A percentile compares a stretch with the other conserved stretches of the same genome.
phyloP scores from a whole-genome alignment of 495 filamentous ascomycete species.

The Penicillium roqueforti region DNA sequence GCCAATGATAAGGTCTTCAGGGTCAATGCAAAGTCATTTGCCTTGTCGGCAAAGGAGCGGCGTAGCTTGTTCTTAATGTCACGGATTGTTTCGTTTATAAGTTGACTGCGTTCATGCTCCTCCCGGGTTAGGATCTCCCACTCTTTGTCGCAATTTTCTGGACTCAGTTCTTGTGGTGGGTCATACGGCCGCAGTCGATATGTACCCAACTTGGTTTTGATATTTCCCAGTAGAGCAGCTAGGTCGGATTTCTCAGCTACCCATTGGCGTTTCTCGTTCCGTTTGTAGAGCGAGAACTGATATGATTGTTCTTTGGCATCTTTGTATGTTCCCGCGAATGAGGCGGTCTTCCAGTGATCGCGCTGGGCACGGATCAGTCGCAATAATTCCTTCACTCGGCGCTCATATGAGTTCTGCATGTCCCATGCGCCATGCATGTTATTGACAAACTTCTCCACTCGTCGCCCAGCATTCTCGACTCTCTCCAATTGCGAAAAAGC shows the following conservation, averaged over 20 bases:
- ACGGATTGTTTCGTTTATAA: constrained; percentile 96
- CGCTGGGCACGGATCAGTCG: constrained; percentile 68
- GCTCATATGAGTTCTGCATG: constrained; percentile 95
- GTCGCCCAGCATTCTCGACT: constrained; percentile 92
- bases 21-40: constrained; percentile 93
- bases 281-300: constrained; percentile 83
- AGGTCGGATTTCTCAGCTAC: constrained; percentile 96
- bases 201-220: constrained; percentile 95
- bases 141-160: constrained; percentile 75
- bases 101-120: constrained; percentile 80
- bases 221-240: constrained; percentile 90
- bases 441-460: constrained; percentile 96
- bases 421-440: constrained; percentile 99
- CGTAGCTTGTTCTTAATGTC: constrained; percentile 97
- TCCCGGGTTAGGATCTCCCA: constrained; percentile 74
- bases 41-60: constrained; percentile 88
- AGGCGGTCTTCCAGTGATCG: constrained; percentile 68
- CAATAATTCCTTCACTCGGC: constrained; percentile 76
- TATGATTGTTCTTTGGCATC: constrained; percentile 85
- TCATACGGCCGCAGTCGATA: constrained; percentile 89
- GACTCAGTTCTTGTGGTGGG: constrained; percentile 71
- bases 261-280: constrained; percentile 84
- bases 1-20: constrained; percentile 89
- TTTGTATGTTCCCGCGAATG: constrained; percentile 85
- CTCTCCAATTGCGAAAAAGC: constrained; percentile 97